Evolutionary conservation across 2,329 filamentous ascomycete genomes (phyloP), one percentile per base, ranked within the genome.

Genomic region (Cladorrhinum sp.): DNA sequence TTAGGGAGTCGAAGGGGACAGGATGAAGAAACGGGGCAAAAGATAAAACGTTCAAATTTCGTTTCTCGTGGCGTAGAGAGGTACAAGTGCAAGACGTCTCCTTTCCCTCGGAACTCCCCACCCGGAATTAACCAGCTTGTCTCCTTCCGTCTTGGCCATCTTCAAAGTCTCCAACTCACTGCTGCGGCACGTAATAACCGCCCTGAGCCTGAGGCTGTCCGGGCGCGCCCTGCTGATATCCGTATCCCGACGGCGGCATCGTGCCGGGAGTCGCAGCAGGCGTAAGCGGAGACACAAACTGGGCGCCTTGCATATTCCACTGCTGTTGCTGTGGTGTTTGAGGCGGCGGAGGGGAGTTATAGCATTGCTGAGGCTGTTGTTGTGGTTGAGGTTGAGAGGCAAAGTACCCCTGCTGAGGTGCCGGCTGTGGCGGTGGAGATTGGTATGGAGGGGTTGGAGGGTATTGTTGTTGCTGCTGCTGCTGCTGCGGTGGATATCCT

Each of bases 371-470:
- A 3, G 7, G n/a, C 55, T 23, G 64, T 63, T 12, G 33, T 50
- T 23, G 33, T 59, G 58, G 33, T 28, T 36, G 9, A 36, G 42
- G 42, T 20, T 46, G 42, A 46, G 42, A 3, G 12, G 36, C 3
- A 46, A 46, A 46, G n/a, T 46, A 46, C 10, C 42, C 42, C 16
- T 14, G 54, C 73, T 51, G 49, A 51, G 49, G 49, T 51, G 49
- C 3, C 26, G 3, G 21, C 14, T 51, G 49, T 46, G 42, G 42
- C 10, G 42, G n/a, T 20, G 16, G 42, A 3, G 42, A 46, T 8
- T 46, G 16, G 10, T 46, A 46, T 46, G 42, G 42, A 20, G 42
- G 42, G 16, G 42, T 46, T 8, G 42, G 42, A 8, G 42, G 42
- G n/a, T 18, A 46, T 20, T 46, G 42, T 18, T 46, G 36, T n/a